A percentile compares a stretch with the other conserved stretches of the same genome.
Evolutionary conservation across 2,329 filamentous ascomycete species (phyloP).

Genomic region (Monosporascus sp.): DNA sequence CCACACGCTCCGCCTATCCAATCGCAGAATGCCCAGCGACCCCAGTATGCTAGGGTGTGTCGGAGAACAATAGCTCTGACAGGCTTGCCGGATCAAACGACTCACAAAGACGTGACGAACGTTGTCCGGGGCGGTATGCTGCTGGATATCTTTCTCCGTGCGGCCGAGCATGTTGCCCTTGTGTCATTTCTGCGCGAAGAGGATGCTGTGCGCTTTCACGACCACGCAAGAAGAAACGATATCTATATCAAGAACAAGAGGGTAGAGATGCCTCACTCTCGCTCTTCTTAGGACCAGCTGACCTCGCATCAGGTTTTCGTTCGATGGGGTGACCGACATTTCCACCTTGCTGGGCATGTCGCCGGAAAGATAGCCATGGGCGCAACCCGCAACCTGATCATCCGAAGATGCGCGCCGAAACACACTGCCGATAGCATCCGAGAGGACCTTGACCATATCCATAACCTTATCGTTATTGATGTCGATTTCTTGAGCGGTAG

Average conservation of each 20-base stretch:
- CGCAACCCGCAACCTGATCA: constrained; percentile 68
- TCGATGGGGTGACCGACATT: constrained; percentile 68
- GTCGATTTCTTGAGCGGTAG: constrained; percentile 54
- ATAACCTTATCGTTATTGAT: constrained; percentile 67
- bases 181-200: constrained; percentile 65
- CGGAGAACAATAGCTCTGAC: constrained; percentile 56
- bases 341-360: constrained; percentile 57
- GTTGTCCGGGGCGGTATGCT: constrained; percentile 66
- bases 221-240: constrained; percentile 58
- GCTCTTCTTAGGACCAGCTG: constrained; percentile 4
- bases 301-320: constrained; percentile 53
- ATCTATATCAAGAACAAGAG: constrained; percentile 64
- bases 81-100: constrained; percentile 57
- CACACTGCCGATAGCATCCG: constrained; percentile 62
- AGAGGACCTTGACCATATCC: constrained; percentile 75
- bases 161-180: constrained; percentile 52
- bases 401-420: constrained; percentile 52
- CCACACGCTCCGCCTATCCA: constrained; percentile 2
- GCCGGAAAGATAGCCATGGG: constrained; percentile 59
- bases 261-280: constrained; percentile 40
- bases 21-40: constrained; percentile 9
- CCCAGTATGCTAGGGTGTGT: constrained; percentile 32
- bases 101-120: constrained; percentile 59
- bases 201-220: constrained; percentile 60
- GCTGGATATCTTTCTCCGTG: constrained; percentile 61